Percentiles rank a stretch among this genome's conserved stretches.
phyloP scores from a whole-genome alignment of 2,329 filamentous ascomycete species.

The Fusarium sp. region DNA sequence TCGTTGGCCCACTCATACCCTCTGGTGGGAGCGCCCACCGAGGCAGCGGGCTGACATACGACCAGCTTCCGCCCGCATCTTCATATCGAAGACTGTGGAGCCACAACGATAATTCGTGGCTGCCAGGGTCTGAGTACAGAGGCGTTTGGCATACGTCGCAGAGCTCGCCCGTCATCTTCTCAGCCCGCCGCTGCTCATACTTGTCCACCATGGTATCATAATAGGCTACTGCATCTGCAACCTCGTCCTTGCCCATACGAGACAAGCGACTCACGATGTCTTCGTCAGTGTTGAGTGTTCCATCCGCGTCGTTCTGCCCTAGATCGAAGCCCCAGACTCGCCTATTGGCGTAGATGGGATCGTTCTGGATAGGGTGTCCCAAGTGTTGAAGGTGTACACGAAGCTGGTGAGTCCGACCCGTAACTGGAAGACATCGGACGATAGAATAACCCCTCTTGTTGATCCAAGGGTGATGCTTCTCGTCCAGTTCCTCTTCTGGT shows the following conservation, averaged over 20 bases:
- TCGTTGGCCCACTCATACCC: constrained; percentile 77
- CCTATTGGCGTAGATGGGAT: constrained; percentile 97
- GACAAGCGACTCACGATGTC: constrained; percentile 88
- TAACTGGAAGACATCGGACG: constrained; percentile 92
- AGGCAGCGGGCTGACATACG: constrained; percentile 86
- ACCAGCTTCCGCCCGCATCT: constrained; percentile 85
- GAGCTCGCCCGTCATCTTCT: constrained; percentile 88
- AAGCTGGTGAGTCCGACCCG: constrained; percentile 93
- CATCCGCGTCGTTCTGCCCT: constrained; percentile 75
- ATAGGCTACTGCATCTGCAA: constrained; percentile 90
- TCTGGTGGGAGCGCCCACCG: constrained; percentile 86
- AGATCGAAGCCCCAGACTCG: constrained; percentile 89
- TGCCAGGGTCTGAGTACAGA: constrained; percentile 91
- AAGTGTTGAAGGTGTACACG: constrained; percentile 95
- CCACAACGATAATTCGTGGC: constrained; percentile 92
- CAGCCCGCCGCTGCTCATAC: constrained; percentile 90
- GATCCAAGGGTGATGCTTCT: constrained; percentile 55
- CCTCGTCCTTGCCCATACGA: constrained; percentile 93
- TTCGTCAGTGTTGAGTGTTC: constrained; percentile 80
- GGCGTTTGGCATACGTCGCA: constrained; percentile 88
- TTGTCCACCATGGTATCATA: constrained; percentile 93
- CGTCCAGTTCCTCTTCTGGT: constrained; percentile 35
- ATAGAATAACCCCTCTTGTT: constrained; percentile 88
- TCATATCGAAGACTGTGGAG: constrained; percentile 93
- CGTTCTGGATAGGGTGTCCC: constrained; percentile 95